Evolutionary conservation across 108 stramenopile genomes (phyloP).

Genomic region (Licmophora abbreviata): DNA sequence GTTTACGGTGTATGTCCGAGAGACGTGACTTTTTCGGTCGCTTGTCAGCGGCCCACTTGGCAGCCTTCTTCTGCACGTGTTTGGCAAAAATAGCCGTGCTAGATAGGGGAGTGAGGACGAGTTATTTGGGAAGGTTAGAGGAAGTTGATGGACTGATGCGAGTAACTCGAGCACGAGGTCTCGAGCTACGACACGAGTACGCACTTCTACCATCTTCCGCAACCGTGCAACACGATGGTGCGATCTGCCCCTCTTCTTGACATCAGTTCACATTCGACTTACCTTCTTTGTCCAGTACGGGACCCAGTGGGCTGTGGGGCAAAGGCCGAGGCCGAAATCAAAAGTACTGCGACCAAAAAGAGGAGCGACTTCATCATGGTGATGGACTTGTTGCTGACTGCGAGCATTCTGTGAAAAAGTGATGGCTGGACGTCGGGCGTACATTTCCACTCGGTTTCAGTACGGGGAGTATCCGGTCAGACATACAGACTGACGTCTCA

Average conservation of each 20-base stretch:
- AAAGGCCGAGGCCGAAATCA: conserved; percentile 43
- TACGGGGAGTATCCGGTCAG: too few relatives aligned
- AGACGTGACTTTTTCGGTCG: conserved; percentile 74
- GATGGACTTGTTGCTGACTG: too few relatives aligned
- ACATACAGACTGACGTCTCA: too few relatives aligned
- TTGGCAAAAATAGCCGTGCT: conserved; percentile 50
- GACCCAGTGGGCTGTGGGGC: conserved; percentile 29
- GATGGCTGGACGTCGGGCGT: too few relatives aligned
- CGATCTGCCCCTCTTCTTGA: too few relatives aligned
- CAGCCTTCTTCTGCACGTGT: conserved; percentile 80
- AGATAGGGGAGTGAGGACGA: conserved; percentile 3
- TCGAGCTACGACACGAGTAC: too few relatives aligned
- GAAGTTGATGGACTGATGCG: not conserved
- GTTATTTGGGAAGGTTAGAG: not conserved
- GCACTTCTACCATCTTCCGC: too few relatives aligned
- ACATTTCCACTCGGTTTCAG: too few relatives aligned
- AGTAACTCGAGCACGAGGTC: not conserved
- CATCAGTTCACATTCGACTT: too few relatives aligned
- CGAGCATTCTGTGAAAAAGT: too few relatives aligned
- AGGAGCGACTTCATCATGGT: conserved; percentile 55
- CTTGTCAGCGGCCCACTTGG: conserved; percentile 70
- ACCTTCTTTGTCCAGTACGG: too few relatives aligned
- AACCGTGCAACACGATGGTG: too few relatives aligned
- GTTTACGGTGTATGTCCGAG: conserved; percentile 77
- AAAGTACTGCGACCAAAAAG: conserved; percentile 36